phyloP scores from a whole-genome alignment of 2,329 filamentous ascomycete species.

The Paraconiothyrium sp. region DNA sequence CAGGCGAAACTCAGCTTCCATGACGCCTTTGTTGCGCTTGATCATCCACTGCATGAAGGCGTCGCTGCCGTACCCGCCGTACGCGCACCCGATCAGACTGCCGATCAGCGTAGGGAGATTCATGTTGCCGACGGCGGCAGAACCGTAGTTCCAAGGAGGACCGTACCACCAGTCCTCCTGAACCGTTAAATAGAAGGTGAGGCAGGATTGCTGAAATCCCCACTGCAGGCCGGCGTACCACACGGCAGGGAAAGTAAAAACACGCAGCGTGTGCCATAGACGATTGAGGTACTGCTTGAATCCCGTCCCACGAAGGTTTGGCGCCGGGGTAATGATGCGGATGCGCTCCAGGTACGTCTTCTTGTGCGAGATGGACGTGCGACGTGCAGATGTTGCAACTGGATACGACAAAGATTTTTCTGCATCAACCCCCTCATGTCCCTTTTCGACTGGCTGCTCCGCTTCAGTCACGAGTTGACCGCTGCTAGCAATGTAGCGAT shows the following conservation, averaged over 20 bases:
- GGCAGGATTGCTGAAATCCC: conserved; percentile 68
- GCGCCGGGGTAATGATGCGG: conserved; percentile 64
- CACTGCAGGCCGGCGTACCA: conserved; percentile 67
- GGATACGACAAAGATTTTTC: conserved; percentile 15
- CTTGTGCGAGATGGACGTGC: conserved; percentile 30
- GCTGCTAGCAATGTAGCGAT: conserved; percentile 22
- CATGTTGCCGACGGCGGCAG: conserved; percentile 66
- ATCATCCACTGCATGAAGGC: conserved; percentile 66
- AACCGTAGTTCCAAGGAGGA: conserved; percentile 64
- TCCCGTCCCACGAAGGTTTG: conserved; percentile 63
- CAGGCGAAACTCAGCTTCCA: conserved; percentile 65
- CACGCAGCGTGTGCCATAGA: conserved; percentile 64
- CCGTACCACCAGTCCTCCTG: conserved; percentile 66
- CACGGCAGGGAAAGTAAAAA: conserved; percentile 67
- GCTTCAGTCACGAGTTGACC: conserved; percentile 20
- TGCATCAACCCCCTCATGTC: not conserved
- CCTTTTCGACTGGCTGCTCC: conserved; percentile 20
- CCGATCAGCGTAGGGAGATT: conserved; percentile 66
- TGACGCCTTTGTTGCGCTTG: conserved; percentile 62
- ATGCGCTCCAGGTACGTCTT: conserved; percentile 67
- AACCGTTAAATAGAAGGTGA: conserved; percentile 68
- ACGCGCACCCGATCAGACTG: conserved; percentile 65
- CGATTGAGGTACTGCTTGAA: conserved; percentile 64
- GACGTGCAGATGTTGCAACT: conserved; percentile 20
- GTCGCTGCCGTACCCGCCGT: conserved; percentile 67